phyloP scores from a whole-genome alignment of 169 alveolate genomes.

The Plasmodium vinckei region DNA sequence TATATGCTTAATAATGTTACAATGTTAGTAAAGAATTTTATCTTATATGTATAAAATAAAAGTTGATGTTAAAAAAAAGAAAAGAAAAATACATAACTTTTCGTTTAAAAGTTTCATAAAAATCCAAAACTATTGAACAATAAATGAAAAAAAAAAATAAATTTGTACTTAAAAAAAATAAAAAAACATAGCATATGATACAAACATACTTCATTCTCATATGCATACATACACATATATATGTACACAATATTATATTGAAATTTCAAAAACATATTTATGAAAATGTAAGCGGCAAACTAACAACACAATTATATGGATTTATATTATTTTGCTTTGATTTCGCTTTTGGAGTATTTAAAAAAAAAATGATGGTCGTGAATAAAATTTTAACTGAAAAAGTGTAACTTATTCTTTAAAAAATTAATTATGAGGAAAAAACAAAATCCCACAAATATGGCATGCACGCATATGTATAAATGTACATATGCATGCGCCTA shows the following conservation, averaged over 20 bases:
- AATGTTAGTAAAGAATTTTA: not conserved
- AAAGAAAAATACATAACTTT: constrained; percentile 1
- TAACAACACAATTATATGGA: not conserved
- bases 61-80: constrained; percentile 10
- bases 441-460: not conserved
- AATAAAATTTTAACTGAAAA: constrained; percentile 11
- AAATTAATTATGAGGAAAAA: constrained; percentile 6
- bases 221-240: not conserved
- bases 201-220: not conserved
- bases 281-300: not conserved
- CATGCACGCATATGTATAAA: constrained; percentile 5
- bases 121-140: constrained; percentile 7
- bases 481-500: not conserved
- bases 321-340: not conserved
- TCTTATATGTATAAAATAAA: constrained; percentile 8
- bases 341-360: constrained; percentile 2
- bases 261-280: not conserved
- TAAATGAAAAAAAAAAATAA: not conserved
- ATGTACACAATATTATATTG: not conserved
- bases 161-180: not conserved
- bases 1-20: not conserved
- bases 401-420: not conserved
- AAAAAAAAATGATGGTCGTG: constrained; percentile 4
- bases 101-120: not conserved
- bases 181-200: not conserved